These are phyloP conservation scores for Pestalotiopsis sp. DNA, from an alignment of 2,329 filamentous ascomycete genomes.

Conservation along the genomic window DNA sequence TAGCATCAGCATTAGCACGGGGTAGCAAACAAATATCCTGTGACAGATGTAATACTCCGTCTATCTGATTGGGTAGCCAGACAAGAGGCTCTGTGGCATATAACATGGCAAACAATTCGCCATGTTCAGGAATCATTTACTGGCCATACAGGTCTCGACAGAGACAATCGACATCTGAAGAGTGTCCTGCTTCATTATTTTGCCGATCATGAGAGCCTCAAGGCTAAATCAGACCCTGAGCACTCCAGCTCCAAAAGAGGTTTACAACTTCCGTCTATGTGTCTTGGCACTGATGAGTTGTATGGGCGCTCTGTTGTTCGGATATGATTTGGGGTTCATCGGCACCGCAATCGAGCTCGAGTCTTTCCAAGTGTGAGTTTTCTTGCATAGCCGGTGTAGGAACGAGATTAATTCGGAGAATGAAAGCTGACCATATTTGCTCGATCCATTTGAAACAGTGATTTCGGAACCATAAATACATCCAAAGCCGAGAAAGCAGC, in stretches of 20 bases:
- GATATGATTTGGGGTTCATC: conserved; percentile 39
- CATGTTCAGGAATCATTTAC: no score
- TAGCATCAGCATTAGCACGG: no score
- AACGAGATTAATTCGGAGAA: neutral
- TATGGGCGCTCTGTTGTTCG: conserved; percentile 26
- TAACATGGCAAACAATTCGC: no score
- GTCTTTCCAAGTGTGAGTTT: conserved; percentile 44
- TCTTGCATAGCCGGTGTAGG: neutral
- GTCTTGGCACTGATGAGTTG: conserved; percentile 2
- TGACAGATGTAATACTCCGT: no score
- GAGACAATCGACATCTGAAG: no score
- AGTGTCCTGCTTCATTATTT: no score
- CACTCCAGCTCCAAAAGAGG: conserved; percentile 15
- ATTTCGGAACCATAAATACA: neutral
- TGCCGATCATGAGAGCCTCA: no score
- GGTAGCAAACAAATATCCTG: no score
- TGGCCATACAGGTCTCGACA: no score
- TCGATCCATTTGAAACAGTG: neutral
- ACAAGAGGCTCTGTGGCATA: no score
- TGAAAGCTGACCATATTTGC: neutral
- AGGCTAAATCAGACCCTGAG: no score
- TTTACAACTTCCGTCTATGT: conserved; percentile 10
- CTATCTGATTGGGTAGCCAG: no score
- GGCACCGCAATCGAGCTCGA: conserved; percentile 61
- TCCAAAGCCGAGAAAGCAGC: conserved; percentile 11